A percentile compares a stretch with the other conserved stretches of the same genome.
Conservation (phyloP, 768 basidiomycete genomes). For the Neoboletus brunneissimus region DNA sequence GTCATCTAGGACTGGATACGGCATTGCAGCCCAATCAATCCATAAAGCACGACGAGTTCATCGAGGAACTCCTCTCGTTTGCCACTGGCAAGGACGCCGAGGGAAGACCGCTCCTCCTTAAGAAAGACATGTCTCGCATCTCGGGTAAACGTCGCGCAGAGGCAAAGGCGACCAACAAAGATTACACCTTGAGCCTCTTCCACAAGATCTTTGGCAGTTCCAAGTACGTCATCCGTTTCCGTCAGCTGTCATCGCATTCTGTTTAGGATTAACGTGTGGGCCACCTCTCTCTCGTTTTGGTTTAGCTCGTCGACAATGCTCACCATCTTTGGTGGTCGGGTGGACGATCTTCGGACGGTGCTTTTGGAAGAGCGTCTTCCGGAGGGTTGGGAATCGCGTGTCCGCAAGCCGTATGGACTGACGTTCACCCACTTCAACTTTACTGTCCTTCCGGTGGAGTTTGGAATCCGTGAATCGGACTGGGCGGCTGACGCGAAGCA, state of each 20-base stretch:
- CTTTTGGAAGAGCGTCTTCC: conserved; percentile 69
- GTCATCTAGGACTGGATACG: conserved; percentile 51
- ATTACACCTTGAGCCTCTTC: conserved; percentile 48
- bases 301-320: conserved; percentile 66
- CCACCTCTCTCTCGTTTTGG: not conserved
- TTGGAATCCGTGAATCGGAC: conserved; percentile 18
- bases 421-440: conserved; percentile 58
- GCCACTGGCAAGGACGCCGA: conserved; percentile 58
- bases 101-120: conserved; percentile 47
- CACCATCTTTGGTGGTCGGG: conserved; percentile 63
- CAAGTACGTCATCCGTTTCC: conserved; percentile 47
- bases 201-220: conserved; percentile 69
- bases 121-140: conserved; percentile 57
- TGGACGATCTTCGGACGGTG: conserved; percentile 51
- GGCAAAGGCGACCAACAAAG: conserved; percentile 50
- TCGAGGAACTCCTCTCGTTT: conserved; percentile 56
- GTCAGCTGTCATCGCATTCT: not conserved
- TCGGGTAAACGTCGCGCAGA: conserved; percentile 62
- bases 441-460: conserved; percentile 26
- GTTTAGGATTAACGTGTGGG: not conserved
- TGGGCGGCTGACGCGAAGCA: conserved; percentile 14
- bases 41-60: conserved; percentile 45
- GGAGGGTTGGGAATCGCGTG: conserved; percentile 66
- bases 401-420: conserved; percentile 53
- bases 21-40: conserved; percentile 49